A percentile compares a stretch with the other conserved stretches of the same genome.
Conservation (phyloP, 306 rosid species). For the Aeschynomene evenia region DNA sequence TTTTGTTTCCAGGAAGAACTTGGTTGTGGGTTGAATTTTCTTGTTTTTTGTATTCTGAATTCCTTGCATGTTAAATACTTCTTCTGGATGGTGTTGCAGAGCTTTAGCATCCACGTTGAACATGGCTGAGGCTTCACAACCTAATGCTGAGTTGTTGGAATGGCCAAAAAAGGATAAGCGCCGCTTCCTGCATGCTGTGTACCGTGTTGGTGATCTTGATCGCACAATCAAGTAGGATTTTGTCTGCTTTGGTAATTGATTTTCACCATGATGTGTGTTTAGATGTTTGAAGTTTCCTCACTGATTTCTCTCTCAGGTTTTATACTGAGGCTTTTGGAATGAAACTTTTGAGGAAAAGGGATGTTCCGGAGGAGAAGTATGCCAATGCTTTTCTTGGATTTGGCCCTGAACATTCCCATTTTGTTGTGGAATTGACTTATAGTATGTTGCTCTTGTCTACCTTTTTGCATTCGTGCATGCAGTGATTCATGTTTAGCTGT, state of each 20-base stretch:
- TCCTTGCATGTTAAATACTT: too few relatives aligned
- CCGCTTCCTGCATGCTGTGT: constrained; percentile 85
- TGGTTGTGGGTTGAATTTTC: too few relatives aligned
- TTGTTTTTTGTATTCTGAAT: too few relatives aligned
- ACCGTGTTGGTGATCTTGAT: constrained; percentile 97
- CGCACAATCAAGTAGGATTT: constrained; percentile 81
- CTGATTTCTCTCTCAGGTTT: constrained; percentile 53
- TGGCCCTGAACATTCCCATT: constrained; percentile 76
- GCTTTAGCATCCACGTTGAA: constrained; percentile 7
- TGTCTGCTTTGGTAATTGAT: not conserved
- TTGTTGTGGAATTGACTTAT: constrained; percentile 87
- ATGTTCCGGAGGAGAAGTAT: constrained; percentile 84
- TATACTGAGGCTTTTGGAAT: constrained; percentile 87
- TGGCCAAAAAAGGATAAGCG: constrained; percentile 89
- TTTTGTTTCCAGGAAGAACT: too few relatives aligned
- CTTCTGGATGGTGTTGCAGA: constrained; percentile 29
- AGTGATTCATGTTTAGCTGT: constrained; percentile 3
- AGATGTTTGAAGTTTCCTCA: not conserved
- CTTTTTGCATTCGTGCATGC: not conserved
- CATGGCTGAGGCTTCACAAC: constrained; percentile 76
- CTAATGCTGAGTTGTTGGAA: constrained; percentile 68
- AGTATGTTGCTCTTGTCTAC: constrained; percentile 53
- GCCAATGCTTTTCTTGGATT: constrained; percentile 90
- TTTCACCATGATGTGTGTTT: constrained; percentile 1
- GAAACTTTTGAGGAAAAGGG: constrained; percentile 83